A percentile compares a stretch with the other conserved stretches of the same genome.
These are phyloP conservation scores for Trichoderma guizhouense DNA, from an alignment of 2,329 filamentous ascomycete genomes.

Conservation along the genomic window DNA sequence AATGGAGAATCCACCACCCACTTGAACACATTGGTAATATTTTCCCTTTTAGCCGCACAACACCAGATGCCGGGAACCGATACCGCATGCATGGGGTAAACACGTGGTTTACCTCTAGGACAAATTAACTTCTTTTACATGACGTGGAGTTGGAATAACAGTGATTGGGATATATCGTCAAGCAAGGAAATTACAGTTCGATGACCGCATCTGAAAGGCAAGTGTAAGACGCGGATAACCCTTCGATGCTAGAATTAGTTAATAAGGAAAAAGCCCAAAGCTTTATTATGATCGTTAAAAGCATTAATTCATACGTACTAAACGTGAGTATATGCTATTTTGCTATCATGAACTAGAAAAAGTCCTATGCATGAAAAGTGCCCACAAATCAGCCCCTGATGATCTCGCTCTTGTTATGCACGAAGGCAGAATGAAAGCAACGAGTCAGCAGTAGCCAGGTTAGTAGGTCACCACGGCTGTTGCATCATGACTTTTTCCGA, in stretches of 20 bases:
- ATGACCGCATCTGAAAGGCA: neutral
- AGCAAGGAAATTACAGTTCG: neutral
- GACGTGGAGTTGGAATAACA: neutral
- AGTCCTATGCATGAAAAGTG: neutral
- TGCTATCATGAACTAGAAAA: neutral
- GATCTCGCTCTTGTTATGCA: neutral
- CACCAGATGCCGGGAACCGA: neutral
- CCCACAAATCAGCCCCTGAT: neutral
- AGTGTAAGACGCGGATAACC: neutral
- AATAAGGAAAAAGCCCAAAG: neutral
- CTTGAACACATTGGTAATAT: neutral
- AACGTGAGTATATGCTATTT: neutral
- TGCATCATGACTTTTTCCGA: too few relatives aligned
- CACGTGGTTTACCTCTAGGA: neutral
- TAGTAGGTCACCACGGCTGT: neutral
- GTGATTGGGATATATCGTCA: neutral
- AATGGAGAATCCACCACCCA: neutral
- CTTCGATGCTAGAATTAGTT: neutral
- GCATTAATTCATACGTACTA: neutral
- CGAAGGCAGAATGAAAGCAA: neutral
- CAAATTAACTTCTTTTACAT: neutral
- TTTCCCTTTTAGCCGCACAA: constrained; percentile 10
- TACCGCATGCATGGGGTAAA: neutral
- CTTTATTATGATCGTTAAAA: neutral
- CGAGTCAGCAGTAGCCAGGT: neutral